Evolutionary conservation across 331 rosid genomes (phyloP).

Genomic region (Pyracantha coccinea): DNA sequence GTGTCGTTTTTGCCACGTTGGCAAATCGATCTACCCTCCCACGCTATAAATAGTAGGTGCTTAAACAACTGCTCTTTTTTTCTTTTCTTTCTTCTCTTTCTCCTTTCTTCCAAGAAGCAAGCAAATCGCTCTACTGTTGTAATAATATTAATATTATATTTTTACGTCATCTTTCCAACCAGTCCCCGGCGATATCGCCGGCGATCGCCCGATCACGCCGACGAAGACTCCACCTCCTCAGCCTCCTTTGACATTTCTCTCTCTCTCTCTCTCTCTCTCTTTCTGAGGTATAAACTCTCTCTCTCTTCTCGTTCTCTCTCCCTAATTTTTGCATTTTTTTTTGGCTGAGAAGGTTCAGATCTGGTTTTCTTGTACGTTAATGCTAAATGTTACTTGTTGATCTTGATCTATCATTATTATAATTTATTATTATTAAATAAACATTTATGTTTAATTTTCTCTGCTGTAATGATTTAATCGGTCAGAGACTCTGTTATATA

Average conservation of each 20-base stretch:
- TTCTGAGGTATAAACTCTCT: conserved; percentile 30
- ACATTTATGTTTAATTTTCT: not conserved
- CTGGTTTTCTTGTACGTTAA: conserved; percentile 19
- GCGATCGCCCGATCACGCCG: conserved; percentile 18
- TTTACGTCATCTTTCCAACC: not conserved
- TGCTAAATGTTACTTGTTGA: conserved; percentile 1
- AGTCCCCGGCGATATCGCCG: conserved; percentile 39
- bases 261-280: not conserved
- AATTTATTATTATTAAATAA: not conserved
- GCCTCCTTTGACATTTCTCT: not conserved
- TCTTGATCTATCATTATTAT: conserved; percentile 41
- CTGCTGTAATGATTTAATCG: not conserved
- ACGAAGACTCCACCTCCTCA: conserved; percentile 18
- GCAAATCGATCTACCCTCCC: conserved; percentile 1
- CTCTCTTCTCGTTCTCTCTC: not conserved
- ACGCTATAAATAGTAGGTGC: conserved; percentile 40
- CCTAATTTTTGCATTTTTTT: not conserved
- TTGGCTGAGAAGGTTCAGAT: conserved; percentile 31
- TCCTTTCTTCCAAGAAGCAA: not conserved
- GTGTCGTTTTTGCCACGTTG: too few species aligned
- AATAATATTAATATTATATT: not conserved
- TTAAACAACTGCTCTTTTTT: accelerated
- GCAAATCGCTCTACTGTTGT: not conserved
- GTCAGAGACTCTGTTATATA: not conserved
- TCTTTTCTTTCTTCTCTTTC: not conserved